Percentiles rank a stretch among this genome's conserved stretches.
phyloP scores from a whole-genome alignment of 768 basidiomycete genomes.

The Nidularia sp. region DNA sequence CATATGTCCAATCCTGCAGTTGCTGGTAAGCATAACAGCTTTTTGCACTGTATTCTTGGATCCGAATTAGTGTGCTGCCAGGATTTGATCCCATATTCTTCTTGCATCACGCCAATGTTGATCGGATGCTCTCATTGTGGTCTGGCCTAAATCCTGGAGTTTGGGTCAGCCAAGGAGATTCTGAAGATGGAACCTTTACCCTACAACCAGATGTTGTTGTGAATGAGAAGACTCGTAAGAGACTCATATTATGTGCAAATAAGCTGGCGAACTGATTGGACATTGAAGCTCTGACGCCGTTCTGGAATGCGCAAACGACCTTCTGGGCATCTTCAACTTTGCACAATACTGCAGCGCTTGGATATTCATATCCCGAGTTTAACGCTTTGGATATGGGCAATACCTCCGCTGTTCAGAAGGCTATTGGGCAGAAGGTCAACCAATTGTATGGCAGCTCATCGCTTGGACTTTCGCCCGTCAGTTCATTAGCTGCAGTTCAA shows the following conservation, averaged over 20 bases:
- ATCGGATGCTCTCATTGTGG: constrained; percentile 50
- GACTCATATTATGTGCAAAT: not conserved
- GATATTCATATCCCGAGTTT: constrained; percentile 52
- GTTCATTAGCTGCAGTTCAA: not conserved
- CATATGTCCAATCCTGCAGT: constrained; percentile 36
- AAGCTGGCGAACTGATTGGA: not conserved
- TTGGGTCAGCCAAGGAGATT: constrained; percentile 28
- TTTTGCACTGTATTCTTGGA: not conserved
- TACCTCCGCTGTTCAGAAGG: constrained; percentile 17
- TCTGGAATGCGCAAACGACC: constrained; percentile 31
- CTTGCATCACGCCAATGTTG: constrained; percentile 51
- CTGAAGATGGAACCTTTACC: constrained; percentile 26
- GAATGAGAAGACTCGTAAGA: constrained; percentile 22
- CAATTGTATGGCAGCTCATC: constrained; percentile 23
- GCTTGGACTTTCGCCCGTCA: not conserved
- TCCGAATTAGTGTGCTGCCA: constrained; percentile 12
- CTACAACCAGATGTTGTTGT: constrained; percentile 18
- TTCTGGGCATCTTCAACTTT: constrained; percentile 35
- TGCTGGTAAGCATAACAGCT: constrained; percentile 25
- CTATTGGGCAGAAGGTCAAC: constrained; percentile 30
- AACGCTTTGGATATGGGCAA: constrained; percentile 28
- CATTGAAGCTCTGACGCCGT: constrained; percentile 37
- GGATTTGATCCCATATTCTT: constrained; percentile 50
- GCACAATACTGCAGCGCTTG: constrained; percentile 23
- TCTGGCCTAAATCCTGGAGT: constrained; percentile 36